Conservation (phyloP, 164 flowering plant species). For the Vitis amurensis region DNA sequence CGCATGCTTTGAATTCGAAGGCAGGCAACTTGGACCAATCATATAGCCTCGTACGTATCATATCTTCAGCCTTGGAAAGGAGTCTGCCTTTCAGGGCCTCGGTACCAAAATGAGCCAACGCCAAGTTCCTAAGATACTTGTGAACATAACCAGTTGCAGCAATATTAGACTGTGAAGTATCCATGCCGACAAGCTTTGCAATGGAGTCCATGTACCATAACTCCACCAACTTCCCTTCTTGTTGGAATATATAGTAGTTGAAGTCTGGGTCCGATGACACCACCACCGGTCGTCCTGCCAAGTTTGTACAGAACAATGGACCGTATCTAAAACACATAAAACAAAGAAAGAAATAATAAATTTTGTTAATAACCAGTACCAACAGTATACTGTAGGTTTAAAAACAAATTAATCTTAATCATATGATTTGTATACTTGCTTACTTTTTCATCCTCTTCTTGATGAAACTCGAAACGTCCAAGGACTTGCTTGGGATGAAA, state of each 20-base stretch:
- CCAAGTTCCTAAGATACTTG: constrained; percentile 6
- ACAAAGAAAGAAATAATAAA: not conserved
- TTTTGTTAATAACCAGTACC: no score
- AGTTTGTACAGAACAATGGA: constrained; percentile 10
- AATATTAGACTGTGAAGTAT: not conserved
- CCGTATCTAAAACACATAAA: constrained; percentile 3
- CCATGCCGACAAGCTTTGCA: not conserved
- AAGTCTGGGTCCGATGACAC: constrained; percentile 15
- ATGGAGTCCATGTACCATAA: constrained; percentile 9
- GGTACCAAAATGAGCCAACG: constrained; percentile 4
- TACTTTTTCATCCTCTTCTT: constrained; percentile 33
- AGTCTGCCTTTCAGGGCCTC: constrained; percentile 2
- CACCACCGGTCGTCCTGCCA: constrained; percentile 11
- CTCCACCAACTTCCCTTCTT: constrained; percentile 19
- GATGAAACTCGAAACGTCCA: constrained; percentile 32
- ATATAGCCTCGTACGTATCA: not conserved
- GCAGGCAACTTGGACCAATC: no score
- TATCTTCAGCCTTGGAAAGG: not conserved
- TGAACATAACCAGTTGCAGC: not conserved
- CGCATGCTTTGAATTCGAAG: no score
- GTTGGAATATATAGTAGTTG: constrained; percentile 13
- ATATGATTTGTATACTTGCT: not conserved
- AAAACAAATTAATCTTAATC: not conserved
- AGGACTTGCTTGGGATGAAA: constrained; percentile 20
- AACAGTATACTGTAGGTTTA: no score